phyloP scores from a whole-genome alignment of 2,329 filamentous ascomycete genomes.

The Fusarium sp. region DNA sequence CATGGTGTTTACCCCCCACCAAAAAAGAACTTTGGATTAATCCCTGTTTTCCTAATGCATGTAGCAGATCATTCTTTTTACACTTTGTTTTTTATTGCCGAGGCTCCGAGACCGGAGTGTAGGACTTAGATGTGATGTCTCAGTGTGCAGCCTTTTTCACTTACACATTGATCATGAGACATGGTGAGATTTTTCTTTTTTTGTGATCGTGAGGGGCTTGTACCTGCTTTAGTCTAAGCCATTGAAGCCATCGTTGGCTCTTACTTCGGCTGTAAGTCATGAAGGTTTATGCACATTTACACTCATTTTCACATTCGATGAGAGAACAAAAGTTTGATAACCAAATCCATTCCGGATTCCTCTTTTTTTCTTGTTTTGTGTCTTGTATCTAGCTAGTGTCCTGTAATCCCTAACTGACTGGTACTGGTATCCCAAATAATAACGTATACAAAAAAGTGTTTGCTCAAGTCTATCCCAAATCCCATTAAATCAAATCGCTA shows the following conservation, averaged over 20 bases:
- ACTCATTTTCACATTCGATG: background rate
- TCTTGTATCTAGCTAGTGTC: slow-evolving; percentile 36
- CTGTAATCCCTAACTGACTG: slow-evolving; percentile 30
- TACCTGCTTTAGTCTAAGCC: slow-evolving; percentile 33
- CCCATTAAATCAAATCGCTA: slow-evolving; percentile 28
- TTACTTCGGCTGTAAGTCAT: too few species aligned
- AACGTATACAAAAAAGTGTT: slow-evolving; percentile 9
- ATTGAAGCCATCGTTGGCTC: background rate
- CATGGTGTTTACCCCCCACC: slow-evolving; percentile 25
- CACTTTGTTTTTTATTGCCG: slow-evolving; percentile 20
- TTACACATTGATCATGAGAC: slow-evolving; percentile 31
- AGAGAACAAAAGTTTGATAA: slow-evolving; percentile 5
- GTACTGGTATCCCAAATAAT: slow-evolving; percentile 4
- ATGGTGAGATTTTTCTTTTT: slow-evolving; percentile 1
- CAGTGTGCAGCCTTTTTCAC: background rate
- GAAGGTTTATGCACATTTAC: background rate
- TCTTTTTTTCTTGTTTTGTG: slow-evolving; percentile 33
- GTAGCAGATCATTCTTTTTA: slow-evolving; percentile 24
- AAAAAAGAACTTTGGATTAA: slow-evolving; percentile 29
- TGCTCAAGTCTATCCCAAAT: slow-evolving; percentile 14
- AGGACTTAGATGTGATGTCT: background rate
- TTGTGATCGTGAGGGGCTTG: background rate
- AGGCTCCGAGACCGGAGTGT: background rate
- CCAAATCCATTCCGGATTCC: slow-evolving; percentile 31
- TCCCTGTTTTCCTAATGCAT: slow-evolving; percentile 19